phyloP scores from a whole-genome alignment of 1,284 basidiomycete genomes.

The Singerocomus inundabilis region DNA sequence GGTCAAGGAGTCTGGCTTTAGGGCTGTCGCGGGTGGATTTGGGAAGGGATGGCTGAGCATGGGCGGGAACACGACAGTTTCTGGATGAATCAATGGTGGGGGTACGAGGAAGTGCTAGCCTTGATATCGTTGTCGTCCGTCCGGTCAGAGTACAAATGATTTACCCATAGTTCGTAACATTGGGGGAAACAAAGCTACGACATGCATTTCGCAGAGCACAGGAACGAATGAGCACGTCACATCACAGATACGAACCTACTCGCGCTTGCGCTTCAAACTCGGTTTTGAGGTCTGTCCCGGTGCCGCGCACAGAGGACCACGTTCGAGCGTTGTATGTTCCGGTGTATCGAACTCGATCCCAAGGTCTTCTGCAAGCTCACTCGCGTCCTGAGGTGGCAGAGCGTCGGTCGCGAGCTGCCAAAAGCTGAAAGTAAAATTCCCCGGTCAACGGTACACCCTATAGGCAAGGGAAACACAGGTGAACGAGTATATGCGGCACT shows the following conservation, averaged over 20 bases:
- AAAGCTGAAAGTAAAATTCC: conserved; percentile 48
- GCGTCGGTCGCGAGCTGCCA: conserved; percentile 71
- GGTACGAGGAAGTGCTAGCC: neutral
- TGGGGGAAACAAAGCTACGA: neutral
- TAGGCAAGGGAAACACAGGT: no score
- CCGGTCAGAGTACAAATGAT: neutral
- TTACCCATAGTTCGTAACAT: neutral
- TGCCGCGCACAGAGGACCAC: conserved; percentile 20
- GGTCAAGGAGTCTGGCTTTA: conserved; percentile 83
- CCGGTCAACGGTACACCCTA: conserved; percentile 5
- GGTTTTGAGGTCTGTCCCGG: conserved; percentile 12
- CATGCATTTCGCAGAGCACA: neutral
- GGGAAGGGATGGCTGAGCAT: conserved; percentile 69
- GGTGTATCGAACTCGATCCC: conserved; percentile 71
- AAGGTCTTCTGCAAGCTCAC: conserved; percentile 63
- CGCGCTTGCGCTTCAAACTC: conserved; percentile 32
- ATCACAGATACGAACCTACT: conserved; percentile 9
- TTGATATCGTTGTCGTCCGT: neutral
- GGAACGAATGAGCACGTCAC: neutral
- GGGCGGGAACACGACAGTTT: neutral
- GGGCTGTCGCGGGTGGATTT: conserved; percentile 78
- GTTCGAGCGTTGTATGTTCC: conserved; percentile 55
- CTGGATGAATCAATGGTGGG: conserved; percentile 1
- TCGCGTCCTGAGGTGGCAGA: conserved; percentile 60
- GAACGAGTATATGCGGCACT: conserved; percentile 19